Base-by-base conservation (phyloP, 129 eudicot genomes). In the Lonicera japonica region DNA sequence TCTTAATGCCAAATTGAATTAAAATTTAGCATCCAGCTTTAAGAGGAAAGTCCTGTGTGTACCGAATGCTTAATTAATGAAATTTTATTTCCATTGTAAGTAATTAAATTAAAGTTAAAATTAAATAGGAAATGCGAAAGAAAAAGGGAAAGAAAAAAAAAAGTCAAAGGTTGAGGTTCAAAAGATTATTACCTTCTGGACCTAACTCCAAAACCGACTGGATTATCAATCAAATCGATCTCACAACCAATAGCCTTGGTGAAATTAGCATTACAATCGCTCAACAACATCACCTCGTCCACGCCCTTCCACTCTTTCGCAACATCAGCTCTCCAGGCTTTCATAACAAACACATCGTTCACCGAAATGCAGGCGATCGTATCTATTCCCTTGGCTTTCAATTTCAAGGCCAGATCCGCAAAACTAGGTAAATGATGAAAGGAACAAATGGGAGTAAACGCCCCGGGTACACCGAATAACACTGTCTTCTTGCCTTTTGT, bases 251-350 rank as follows among this genome's bases (percentile, higher is more conserved):
- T 84, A 1, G 95, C 95, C 70, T 66, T 82, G 0, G 98, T 92
- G 48, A 87, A 92, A 59, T 84, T 89, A 0, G 88, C 90, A 50
- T 92, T 92, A 2, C 96, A 91, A 47, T 92, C 98, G 55, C 98
- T 87, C 81, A 92, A 47, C 70, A 92, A 4, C 84, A 92, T 2
- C 48, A 87, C 95, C 21, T 84, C 91, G 21, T 78, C 95, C 13
- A 78, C 79, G 17, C 70, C 63, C 67, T 85, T 82, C 98, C 98
- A 91, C 0, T 88, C 94, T 59, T 87, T 87, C 90, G 82, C 70
- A 0, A 91, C 97, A 18, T 43, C 50, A 10, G 50, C 50, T 74
- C 75, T 75, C 95, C 95, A 87, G 0, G 95, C 89, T 72, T 83
- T 83, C 87, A 82, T 79, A 8, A 86, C 95, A 25, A 86, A 86